These are phyloP conservation scores for Suillus brevipes DNA, from an alignment of 768 basidiomycete genomes.

Conservation along the genomic window DNA sequence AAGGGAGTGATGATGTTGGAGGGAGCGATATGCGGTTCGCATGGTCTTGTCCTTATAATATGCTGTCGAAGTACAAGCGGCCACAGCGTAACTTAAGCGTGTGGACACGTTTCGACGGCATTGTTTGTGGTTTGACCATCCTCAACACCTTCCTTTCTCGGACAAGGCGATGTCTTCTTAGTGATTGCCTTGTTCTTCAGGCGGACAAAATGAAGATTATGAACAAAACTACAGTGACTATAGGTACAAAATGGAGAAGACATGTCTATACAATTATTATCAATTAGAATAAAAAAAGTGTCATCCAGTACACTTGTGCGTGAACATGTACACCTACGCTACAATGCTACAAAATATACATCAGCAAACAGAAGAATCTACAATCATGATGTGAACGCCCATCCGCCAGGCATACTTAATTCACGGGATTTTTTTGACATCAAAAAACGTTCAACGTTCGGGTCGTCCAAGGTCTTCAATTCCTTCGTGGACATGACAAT, in stretches of 20 bases:
- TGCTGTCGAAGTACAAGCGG: constrained; percentile 6
- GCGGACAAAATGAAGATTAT: neutral
- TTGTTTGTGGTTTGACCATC: constrained; percentile 20
- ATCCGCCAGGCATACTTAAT: constrained; percentile 43
- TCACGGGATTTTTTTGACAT: constrained; percentile 26
- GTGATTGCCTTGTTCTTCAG: constrained; percentile 24
- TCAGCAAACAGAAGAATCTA: constrained; percentile 7
- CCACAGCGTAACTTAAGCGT: neutral
- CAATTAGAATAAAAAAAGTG: constrained; percentile 14
- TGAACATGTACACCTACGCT: neutral
- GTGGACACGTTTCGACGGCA: neutral
- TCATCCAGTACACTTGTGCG: neutral
- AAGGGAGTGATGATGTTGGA: neutral
- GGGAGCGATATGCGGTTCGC: neutral
- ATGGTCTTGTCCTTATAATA: constrained; percentile 11
- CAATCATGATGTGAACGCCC: constrained; percentile 28
- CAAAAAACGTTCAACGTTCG: constrained; percentile 19
- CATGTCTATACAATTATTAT: constrained; percentile 6
- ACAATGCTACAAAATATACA: neutral
- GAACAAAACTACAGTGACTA: constrained; percentile 10
- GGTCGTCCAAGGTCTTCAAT: constrained; percentile 13
- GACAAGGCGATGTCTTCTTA: constrained; percentile 28
- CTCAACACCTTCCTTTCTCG: constrained; percentile 35
- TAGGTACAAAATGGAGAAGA: constrained; percentile 18
- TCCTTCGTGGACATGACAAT: constrained; percentile 18